phyloP scores from a whole-genome alignment of 228 moss, liverwort and hornwort species.

The Sphagnum fallax region DNA sequence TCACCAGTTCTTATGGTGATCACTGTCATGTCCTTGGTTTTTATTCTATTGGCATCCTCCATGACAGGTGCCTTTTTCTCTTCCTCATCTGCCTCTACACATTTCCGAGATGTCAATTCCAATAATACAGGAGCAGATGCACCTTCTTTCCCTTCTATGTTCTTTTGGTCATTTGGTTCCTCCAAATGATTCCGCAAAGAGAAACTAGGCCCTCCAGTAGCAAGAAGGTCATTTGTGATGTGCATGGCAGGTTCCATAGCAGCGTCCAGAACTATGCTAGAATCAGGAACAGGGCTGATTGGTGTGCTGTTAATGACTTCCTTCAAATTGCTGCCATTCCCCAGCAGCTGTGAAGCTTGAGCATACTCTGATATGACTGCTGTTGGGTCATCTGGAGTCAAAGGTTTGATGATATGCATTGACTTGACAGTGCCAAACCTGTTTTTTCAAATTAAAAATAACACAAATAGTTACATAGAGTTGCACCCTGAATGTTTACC shows the following conservation, averaged over 20 bases:
- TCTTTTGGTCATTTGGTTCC: too few species aligned
- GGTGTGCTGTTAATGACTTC: background rate
- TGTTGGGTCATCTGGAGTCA: background rate
- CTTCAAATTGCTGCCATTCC: background rate
- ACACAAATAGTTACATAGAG: too few species aligned
- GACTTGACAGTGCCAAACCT: slow-evolving; percentile 83
- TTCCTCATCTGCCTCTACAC: background rate
- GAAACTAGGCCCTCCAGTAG: too few species aligned
- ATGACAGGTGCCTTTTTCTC: background rate
- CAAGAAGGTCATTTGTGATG: background rate
- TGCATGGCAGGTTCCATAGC: background rate
- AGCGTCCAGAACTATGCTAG: background rate
- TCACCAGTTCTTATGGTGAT: background rate
- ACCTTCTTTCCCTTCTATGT: too few species aligned
- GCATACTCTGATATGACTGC: background rate
- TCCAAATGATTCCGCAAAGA: too few species aligned
- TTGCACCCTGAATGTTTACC: too few species aligned
- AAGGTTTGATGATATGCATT: slow-evolving; percentile 36
- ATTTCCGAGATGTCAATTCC: too few species aligned
- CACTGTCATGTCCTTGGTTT: background rate
- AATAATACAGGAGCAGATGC: too few species aligned
- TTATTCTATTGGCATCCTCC: background rate
- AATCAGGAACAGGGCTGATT: background rate
- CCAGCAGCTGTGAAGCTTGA: background rate
- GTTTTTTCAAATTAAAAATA: background rate